Evolutionary conservation across 768 basidiomycete species (phyloP).

Genomic region (Lactifluus pinguis): DNA sequence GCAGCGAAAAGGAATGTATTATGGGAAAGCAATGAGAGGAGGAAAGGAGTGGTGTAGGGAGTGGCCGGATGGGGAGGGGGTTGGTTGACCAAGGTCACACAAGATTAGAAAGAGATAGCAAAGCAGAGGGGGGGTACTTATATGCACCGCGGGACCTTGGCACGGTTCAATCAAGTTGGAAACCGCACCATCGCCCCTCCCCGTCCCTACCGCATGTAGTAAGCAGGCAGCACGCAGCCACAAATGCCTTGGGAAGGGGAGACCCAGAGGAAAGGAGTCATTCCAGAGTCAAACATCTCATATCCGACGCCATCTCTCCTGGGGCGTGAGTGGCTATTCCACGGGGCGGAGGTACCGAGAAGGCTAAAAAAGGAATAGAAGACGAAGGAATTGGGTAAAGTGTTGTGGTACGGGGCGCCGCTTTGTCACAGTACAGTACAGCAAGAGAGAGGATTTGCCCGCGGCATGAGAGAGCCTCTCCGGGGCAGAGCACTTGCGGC

Average conservation of each 20-base stretch:
- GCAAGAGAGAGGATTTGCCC: not conserved
- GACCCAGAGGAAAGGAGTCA: not conserved
- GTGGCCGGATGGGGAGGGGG: not conserved
- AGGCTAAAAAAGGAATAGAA: not conserved
- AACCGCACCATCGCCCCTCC: not conserved
- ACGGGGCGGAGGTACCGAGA: slow-evolving; percentile 2
- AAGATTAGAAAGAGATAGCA: not conserved
- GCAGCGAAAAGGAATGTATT: not conserved
- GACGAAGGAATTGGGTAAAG: not conserved
- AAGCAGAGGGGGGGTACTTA: not conserved
- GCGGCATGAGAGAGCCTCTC: not conserved
- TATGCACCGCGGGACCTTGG: not conserved
- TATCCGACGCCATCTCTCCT: not conserved
- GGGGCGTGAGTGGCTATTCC: not conserved
- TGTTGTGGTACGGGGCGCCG: not conserved
- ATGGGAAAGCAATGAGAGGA: not conserved
- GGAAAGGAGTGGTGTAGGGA: not conserved
- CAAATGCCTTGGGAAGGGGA: not conserved
- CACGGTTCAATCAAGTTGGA: not conserved
- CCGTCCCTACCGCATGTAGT: not conserved
- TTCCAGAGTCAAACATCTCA: not conserved
- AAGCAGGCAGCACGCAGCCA: not conserved
- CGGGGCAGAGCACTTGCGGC: not conserved
- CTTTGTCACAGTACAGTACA: not conserved
- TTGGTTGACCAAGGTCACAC: not conserved